Conservation (phyloP, 2,329 filamentous ascomycete genomes). For the Venturia oleaginea region DNA sequence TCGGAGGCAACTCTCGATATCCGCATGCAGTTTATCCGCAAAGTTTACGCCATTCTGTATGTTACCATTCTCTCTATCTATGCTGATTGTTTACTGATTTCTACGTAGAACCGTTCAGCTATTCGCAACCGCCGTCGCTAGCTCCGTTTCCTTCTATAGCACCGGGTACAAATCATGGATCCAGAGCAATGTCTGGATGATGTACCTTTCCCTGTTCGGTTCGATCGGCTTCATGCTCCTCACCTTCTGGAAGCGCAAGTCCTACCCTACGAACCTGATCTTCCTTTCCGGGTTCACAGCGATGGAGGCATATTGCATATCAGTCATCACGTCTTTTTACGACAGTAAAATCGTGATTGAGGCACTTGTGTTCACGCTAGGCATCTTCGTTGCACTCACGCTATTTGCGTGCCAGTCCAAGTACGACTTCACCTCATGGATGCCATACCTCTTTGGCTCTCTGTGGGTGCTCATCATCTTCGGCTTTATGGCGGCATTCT, state of each 20-base stretch:
- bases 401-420: conserved; percentile 94
- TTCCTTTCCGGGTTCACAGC: conserved; percentile 87
- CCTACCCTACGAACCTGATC: conserved; percentile 86
- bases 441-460: conserved; percentile 84
- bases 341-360: conserved; percentile 75
- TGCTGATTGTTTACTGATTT: conserved; percentile 1
- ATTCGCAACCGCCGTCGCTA: conserved; percentile 70
- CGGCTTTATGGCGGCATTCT: conserved; percentile 84
- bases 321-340: conserved; percentile 88
- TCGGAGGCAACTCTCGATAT: conserved; percentile 92
- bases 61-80: conserved; percentile 17
- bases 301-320: conserved; percentile 87
- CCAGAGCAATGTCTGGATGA: conserved; percentile 69
- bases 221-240: conserved; percentile 76
- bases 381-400: conserved; percentile 54
- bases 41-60: conserved; percentile 91
- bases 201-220: conserved; percentile 80
- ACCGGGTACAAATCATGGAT: conserved; percentile 75
- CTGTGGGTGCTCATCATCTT: conserved; percentile 89
- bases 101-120: conserved; percentile 68
- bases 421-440: conserved; percentile 97
- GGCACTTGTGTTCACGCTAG: conserved; percentile 74
- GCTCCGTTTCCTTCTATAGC: conserved; percentile 79
- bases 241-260: conserved; percentile 93
- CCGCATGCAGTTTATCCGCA: conserved; percentile 91